phyloP scores from a whole-genome alignment of 2,329 filamentous ascomycete genomes.

The Passalora sequoiae region DNA sequence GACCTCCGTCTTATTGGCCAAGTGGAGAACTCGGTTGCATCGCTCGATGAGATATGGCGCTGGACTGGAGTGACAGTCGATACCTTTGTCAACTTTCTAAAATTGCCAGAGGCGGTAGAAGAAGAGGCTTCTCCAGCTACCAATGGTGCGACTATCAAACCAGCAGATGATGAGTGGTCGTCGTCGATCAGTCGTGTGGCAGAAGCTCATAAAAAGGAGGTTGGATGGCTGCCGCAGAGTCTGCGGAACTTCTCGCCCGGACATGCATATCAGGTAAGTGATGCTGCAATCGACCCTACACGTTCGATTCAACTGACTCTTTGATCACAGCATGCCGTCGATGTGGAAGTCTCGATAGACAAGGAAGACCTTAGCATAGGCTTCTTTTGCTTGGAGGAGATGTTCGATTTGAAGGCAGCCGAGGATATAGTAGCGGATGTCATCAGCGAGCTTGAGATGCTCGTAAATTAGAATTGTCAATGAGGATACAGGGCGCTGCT shows the following conservation, averaged over 20 bases:
- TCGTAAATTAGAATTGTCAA: not conserved
- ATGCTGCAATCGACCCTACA: not conserved
- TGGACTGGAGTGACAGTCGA: conserved; percentile 72
- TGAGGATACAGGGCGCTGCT: too few relatives aligned
- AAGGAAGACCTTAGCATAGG: conserved; percentile 49
- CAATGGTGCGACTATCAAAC: conserved; percentile 22
- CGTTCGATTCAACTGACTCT: not conserved
- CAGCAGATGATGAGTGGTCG: conserved; percentile 19
- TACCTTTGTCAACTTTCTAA: conserved; percentile 77
- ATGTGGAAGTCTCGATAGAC: conserved; percentile 51
- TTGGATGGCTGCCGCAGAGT: conserved; percentile 19
- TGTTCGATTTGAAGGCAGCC: conserved; percentile 38
- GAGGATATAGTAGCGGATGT: conserved; percentile 36
- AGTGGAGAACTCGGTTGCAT: conserved; percentile 52
- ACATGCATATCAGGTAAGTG: conserved; percentile 38
- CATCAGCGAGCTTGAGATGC: conserved; percentile 19
- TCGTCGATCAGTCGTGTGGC: conserved; percentile 16
- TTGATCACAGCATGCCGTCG: conserved; percentile 45
- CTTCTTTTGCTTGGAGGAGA: conserved; percentile 45
- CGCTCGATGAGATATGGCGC: conserved; percentile 63
- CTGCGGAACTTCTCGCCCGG: conserved; percentile 9
- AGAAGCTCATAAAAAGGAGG: not conserved
- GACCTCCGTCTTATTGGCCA: conserved; percentile 61
- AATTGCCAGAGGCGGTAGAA: conserved; percentile 39
- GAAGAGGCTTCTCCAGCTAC: not conserved